A percentile compares a stretch with the other conserved stretches of the same genome.
Conservation (phyloP, 2,329 filamentous ascomycete genomes). For the Myrmaecium sp. region DNA sequence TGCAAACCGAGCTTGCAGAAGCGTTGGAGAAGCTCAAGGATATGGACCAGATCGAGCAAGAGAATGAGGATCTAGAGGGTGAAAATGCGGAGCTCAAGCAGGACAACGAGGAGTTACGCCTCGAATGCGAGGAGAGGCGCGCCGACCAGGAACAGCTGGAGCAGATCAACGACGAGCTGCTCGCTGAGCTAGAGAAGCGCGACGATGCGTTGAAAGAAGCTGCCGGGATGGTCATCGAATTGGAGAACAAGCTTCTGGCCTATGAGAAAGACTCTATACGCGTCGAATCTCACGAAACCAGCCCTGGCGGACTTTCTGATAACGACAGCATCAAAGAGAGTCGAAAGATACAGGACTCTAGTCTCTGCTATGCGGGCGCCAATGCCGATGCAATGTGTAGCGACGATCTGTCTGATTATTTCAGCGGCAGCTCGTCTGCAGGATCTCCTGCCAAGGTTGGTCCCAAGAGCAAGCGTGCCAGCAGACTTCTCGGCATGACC, state of each 20-base stretch:
- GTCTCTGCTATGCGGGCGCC: too few relatives aligned
- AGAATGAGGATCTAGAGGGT: constrained; percentile 2
- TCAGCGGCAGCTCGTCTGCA: too few relatives aligned
- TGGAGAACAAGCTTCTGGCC: constrained; percentile 1
- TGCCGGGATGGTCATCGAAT: constrained; percentile 3
- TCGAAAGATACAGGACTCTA: too few relatives aligned
- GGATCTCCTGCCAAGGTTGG: too few relatives aligned
- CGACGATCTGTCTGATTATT: too few relatives aligned
- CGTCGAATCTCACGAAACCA: too few relatives aligned
- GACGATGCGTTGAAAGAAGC: constrained; percentile 4
- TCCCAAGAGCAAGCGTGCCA: too few relatives aligned
- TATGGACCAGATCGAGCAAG: constrained; percentile 1
- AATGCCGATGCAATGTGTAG: too few relatives aligned
- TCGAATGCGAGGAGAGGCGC: not conserved
- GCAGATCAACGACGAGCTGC: constrained; percentile 3
- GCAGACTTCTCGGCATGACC: too few relatives aligned
- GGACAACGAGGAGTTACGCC: constrained; percentile 2
- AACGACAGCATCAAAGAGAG: too few relatives aligned
- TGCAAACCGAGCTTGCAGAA: constrained; percentile 2
- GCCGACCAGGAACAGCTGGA: not conserved
- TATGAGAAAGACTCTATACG: constrained; percentile 3
- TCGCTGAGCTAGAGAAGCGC: constrained; percentile 4
- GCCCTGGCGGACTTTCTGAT: too few relatives aligned
- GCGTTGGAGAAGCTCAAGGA: constrained; percentile 3
- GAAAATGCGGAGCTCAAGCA: constrained; percentile 3